Base-by-base conservation (phyloP, 2,329 filamentous ascomycete genomes). In the Tympanopsis confertula region DNA sequence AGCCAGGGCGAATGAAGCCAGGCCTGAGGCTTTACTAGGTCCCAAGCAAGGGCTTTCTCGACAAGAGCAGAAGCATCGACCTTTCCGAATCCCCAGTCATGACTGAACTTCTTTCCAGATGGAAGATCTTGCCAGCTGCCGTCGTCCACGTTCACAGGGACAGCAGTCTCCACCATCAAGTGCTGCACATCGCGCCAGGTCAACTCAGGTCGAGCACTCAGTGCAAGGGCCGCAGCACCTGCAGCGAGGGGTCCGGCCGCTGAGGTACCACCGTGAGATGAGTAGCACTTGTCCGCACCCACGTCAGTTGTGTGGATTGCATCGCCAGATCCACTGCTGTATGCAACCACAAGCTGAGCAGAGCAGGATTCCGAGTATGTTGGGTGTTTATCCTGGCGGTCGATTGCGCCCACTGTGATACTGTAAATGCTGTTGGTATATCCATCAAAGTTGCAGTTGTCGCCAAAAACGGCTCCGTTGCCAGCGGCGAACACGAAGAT, bases 361-460 rank as follows among this genome's bases (percentile, higher is more conserved):
- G 89, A 95, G 63, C 91, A 98, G 44, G 86, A 82, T 59, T 98
- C 91, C 0, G 89, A 95, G 59, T 98, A 98, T 57, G 89, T 91
- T 0, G 91, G 88, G 53, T 96, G 89, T n/a, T 74, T 61, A 28
- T 89, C 88, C 47, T 82, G 78, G 41, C 86, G 73, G 55, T 95
- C 88, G 44, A 98, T 82, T 22, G 89, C 89, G 26, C 91, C 91
- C 14, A 98, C 87, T 0, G 88, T 94, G 49, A 98, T 91, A 56
- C 87, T 95, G 69, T 96, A 98, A 50, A 98, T 98, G 55, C 88
- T 95, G 66, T 98, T 98, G 42, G 91, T 98, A 61, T 98, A 98
- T 28, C 91, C 91, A 54, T 98, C 91, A 56, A 98, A 98, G 57
- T 98, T 98, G 71, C 91, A 98, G 61, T 98, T 96, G 57, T 98